Base-by-base conservation (phyloP, 176 grass and related monocot genomes). In the Oryza meyeriana region DNA sequence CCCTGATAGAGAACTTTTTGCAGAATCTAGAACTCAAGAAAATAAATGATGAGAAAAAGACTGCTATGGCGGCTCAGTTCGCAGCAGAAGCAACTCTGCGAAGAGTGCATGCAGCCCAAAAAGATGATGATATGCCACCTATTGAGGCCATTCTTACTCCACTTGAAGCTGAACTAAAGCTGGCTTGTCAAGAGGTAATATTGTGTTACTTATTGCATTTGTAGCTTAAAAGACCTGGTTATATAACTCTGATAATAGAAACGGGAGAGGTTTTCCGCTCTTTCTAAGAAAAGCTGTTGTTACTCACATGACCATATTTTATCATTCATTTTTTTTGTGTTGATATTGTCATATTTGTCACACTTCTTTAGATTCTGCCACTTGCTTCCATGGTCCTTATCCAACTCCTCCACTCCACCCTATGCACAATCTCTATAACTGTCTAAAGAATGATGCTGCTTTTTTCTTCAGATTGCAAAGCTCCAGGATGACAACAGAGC, bases 91-190 rank as follows among this genome's bases (percentile, higher is more conserved):
- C 95, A 66, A 98, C 92, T 38, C 84, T 98, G 32, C 79, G 95
- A 85, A 94, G 95, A 78, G 95, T 98, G 32, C 92, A 98, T 89
- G 88, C 90, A 62, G 90, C 90, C 66, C 92, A 98, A 87, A 98
- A 93, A 74, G 95, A 98, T 83, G 95, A 98, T 87, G 92, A 98
- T n/a, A 95, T 93, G 79, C 92, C 95, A 24, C 95, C 95, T 33
- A 95, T 98, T 62, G 95, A 98, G 87, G 95, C 95, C 40, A 98
- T 95, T 93, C 90, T 98, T 75, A 92, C 95, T 88, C 95, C 95
- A 45, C 88, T 98, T 69, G 95, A 98, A 76, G 95, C 95, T 14
- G 95, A 98, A 83, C 28, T 98, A 88, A 98, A 98, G 82, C 80
- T 98, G 73, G 72, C 90, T 40, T 83, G 92, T 31, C 90, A 98